These are phyloP conservation scores for Penicillium silybi DNA, from an alignment of 495 filamentous ascomycete genomes.

Conservation along the genomic window DNA sequence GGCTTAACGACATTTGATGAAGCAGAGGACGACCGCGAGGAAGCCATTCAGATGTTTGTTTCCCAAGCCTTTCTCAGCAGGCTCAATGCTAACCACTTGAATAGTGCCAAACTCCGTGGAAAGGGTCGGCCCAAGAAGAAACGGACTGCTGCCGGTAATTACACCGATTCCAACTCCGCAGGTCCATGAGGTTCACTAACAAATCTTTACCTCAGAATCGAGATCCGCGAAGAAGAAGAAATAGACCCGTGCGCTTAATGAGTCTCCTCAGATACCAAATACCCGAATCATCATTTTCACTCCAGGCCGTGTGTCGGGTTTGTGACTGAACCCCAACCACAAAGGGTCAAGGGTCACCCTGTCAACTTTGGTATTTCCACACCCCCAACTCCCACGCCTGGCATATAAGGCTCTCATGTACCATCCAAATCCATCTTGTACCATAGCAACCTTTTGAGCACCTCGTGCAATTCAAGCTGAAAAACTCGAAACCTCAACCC, in stretches of 20 bases:
- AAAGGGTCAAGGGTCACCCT: background rate
- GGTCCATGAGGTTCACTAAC: conserved; percentile 8
- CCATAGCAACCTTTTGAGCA: background rate
- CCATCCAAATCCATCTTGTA: background rate
- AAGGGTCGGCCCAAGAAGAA: conserved; percentile 95
- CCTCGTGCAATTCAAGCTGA: background rate
- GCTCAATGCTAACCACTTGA: background rate
- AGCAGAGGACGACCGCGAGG: conserved; percentile 71
- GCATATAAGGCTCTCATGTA: background rate
- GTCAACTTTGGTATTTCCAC: background rate
- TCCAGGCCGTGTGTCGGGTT: background rate
- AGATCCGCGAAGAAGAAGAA: conserved; percentile 45
- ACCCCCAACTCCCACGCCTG: background rate
- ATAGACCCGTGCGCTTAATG: conserved; percentile 11
- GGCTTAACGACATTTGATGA: conserved; percentile 67
- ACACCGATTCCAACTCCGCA: background rate
- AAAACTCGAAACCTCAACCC: background rate
- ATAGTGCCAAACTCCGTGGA: conserved; percentile 68
- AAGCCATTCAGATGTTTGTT: conserved; percentile 65
- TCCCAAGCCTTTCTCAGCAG: background rate
- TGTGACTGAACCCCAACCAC: background rate
- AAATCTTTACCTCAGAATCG: conserved; percentile 30
- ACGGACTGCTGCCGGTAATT: conserved; percentile 61
- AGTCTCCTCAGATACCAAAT: background rate
- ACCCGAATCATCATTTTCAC: background rate